These are phyloP conservation scores for Aspergillus baeticus DNA, from an alignment of 495 filamentous ascomycete genomes.

Conservation along the genomic window DNA sequence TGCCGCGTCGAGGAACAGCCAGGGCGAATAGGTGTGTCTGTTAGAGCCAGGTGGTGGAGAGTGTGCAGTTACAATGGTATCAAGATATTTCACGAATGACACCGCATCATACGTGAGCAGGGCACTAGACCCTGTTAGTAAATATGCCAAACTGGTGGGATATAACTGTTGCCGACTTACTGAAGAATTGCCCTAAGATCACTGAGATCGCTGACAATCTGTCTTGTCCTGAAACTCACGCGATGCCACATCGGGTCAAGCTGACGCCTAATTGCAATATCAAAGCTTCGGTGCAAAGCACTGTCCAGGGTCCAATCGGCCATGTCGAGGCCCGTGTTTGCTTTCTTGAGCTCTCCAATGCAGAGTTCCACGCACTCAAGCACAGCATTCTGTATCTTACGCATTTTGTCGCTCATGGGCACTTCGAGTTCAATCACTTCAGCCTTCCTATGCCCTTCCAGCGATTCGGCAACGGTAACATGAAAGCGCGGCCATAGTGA, in stretches of 20 bases:
- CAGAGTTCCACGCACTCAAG: slow-evolving; percentile 96
- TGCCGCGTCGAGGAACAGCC: slow-evolving; percentile 94
- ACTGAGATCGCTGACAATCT: slow-evolving; percentile 86
- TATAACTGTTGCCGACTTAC: slow-evolving; percentile 31
- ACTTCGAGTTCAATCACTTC: slow-evolving; percentile 97
- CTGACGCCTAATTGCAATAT: slow-evolving; percentile 82
- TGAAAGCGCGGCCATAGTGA: slow-evolving; percentile 97
- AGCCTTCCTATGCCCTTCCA: slow-evolving; percentile 89
- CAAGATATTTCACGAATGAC: slow-evolving; percentile 87
- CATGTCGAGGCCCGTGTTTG: slow-evolving; percentile 87
- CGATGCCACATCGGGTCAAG: slow-evolving; percentile 97
- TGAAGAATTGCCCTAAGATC: slow-evolving; percentile 86
- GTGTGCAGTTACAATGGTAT: slow-evolving; percentile 89
- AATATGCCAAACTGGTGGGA: neutral
- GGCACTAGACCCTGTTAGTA: slow-evolving; percentile 39
- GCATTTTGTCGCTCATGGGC: slow-evolving; percentile 95
- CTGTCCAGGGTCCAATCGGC: slow-evolving; percentile 97
- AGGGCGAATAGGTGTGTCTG: slow-evolving; percentile 85
- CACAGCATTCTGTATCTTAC: slow-evolving; percentile 87
- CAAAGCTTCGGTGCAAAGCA: slow-evolving; percentile 89
- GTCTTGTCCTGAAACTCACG: slow-evolving; percentile 89
- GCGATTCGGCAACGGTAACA: slow-evolving; percentile 77
- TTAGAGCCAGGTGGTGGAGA: slow-evolving; percentile 85
- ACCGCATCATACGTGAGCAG: slow-evolving; percentile 88
- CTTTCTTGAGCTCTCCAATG: slow-evolving; percentile 86